A percentile compares a stretch with the other conserved stretches of the same genome.
Conservation (phyloP, 768 basidiomycete species). For the Leccinum obscurum region DNA sequence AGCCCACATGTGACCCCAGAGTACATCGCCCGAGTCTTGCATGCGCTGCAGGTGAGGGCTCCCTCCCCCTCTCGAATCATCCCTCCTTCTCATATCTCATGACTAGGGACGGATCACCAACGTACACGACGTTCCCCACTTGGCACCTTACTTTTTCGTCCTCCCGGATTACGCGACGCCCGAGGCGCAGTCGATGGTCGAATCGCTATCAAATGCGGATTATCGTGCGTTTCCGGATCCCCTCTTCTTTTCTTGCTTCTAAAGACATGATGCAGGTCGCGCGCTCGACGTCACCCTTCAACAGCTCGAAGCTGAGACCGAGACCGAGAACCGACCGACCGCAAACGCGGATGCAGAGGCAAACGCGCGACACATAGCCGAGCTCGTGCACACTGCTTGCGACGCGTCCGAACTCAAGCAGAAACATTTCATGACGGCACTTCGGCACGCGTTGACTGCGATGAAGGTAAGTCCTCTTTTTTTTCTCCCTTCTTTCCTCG, state of each 20-base stretch:
- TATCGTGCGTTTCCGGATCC: slow-evolving; percentile 41
- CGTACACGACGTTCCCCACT: slow-evolving; percentile 65
- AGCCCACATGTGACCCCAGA: slow-evolving; percentile 52
- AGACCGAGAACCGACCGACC: neutral
- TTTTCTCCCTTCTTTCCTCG: neutral
- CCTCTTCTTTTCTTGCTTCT: neutral
- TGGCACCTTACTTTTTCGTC: slow-evolving; percentile 78
- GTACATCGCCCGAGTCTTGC: slow-evolving; percentile 65
- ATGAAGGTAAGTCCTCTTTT: slow-evolving; percentile 60
- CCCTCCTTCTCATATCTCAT: neutral
- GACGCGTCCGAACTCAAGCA: slow-evolving; percentile 39
- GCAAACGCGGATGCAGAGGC: neutral
- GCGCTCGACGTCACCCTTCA: slow-evolving; percentile 8
- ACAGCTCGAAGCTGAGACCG: slow-evolving; percentile 1
- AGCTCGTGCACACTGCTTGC: slow-evolving; percentile 47
- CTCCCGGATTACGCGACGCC: slow-evolving; percentile 58
- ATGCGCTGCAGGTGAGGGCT: slow-evolving; percentile 53
- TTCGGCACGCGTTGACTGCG: slow-evolving; percentile 80
- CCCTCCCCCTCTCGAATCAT: neutral
- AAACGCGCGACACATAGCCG: slow-evolving; percentile 6
- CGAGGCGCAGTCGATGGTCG: slow-evolving; percentile 56
- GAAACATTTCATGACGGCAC: slow-evolving; percentile 65
- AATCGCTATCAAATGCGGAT: slow-evolving; percentile 39
- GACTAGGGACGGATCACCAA: slow-evolving; percentile 67
- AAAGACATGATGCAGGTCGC: slow-evolving; percentile 1